Evolutionary conservation across 139 green algal species (phyloP).

Genomic region (Choricystis sp.): DNA sequence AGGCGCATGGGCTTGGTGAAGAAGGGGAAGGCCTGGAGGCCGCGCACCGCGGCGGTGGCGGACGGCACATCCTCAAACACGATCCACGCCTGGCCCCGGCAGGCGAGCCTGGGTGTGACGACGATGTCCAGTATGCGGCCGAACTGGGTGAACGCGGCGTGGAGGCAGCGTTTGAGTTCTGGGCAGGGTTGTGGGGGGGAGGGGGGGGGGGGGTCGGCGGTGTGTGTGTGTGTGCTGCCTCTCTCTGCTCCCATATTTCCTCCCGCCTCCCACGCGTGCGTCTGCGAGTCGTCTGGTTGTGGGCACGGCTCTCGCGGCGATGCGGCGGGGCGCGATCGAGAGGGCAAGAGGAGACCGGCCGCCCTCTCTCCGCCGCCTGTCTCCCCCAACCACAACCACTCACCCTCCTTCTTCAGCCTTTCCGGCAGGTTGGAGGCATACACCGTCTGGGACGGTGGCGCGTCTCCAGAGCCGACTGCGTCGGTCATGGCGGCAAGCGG

Average conservation of each 20-base stretch:
- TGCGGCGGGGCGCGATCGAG: neutral
- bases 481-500: too few relatives aligned
- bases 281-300: neutral
- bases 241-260: too few relatives aligned
- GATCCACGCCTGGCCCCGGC: conserved; percentile 88
- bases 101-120: neutral
- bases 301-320: neutral
- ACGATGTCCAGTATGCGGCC: conserved; percentile 89
- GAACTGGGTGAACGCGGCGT: conserved; percentile 91
- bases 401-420: conserved; percentile 85
- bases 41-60: conserved; percentile 63
- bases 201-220: neutral
- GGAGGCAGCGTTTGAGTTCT: conserved; percentile 89
- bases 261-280: too few relatives aligned
- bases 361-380: neutral
- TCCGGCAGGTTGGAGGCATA: conserved; percentile 92
- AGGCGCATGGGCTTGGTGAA: conserved; percentile 91
- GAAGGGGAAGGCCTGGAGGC: conserved; percentile 95
- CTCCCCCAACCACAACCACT: neutral
- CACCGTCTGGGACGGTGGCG: conserved; percentile 73
- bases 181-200: conserved; percentile 1
- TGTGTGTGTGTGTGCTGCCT: too few relatives aligned
- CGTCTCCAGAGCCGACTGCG: too few relatives aligned
- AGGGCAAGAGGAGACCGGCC: neutral
- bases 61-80: conserved; percentile 73